Evolutionary conservation across 768 basidiomycete genomes (phyloP).

Genomic region (Trametes cinnabarina): DNA sequence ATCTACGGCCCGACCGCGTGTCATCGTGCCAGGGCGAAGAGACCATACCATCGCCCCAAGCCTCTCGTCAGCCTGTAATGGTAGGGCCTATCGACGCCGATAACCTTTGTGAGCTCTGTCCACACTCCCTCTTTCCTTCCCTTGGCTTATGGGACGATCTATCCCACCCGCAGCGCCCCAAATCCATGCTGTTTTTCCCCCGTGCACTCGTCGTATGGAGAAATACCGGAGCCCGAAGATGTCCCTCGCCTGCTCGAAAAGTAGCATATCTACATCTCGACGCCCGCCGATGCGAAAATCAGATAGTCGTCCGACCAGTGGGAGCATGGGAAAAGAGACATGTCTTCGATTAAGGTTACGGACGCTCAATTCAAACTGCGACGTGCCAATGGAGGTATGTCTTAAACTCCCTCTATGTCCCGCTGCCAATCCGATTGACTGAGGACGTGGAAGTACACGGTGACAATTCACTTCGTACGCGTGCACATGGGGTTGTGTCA

Average conservation of each 20-base stretch:
- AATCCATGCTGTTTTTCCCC: constrained; percentile 18
- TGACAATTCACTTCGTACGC: neutral
- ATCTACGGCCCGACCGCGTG: constrained; percentile 9
- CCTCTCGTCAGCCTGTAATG: neutral
- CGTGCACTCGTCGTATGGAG: constrained; percentile 19
- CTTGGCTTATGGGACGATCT: constrained; percentile 3
- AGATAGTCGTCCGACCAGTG: constrained; percentile 14
- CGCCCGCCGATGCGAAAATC: constrained; percentile 18
- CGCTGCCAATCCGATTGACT: constrained; percentile 19
- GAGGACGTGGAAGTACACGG: constrained; percentile 4
- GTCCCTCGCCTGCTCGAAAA: constrained; percentile 4
- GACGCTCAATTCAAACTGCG: constrained; percentile 13
- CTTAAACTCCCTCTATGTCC: neutral
- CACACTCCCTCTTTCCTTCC: neutral
- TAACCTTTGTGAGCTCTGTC: constrained; percentile 10
- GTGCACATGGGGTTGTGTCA: constrained; percentile 1
- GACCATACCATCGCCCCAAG: neutral
- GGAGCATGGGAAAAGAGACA: constrained; percentile 18
- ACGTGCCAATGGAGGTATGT: constrained; percentile 13
- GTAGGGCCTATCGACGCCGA: neutral
- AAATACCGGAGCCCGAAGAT: constrained; percentile 21
- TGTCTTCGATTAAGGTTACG: constrained; percentile 16
- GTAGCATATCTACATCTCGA: constrained; percentile 8
- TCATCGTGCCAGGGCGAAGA: neutral
- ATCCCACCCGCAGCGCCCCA: constrained; percentile 5